Evolutionary conservation across 768 basidiomycete species (phyloP).

Genomic region (Pisolithus marmoratus): DNA sequence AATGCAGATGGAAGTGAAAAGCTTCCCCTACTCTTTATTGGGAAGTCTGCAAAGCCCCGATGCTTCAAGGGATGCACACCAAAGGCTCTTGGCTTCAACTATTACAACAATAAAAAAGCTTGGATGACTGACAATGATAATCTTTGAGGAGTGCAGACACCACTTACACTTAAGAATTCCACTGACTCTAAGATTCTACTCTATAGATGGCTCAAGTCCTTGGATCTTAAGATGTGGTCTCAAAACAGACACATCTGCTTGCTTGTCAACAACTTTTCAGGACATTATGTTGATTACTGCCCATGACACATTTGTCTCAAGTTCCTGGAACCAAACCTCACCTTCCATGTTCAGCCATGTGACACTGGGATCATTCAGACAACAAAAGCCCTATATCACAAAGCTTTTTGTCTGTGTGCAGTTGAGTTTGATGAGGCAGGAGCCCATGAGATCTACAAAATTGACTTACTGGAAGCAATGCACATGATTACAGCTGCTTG

Average conservation of each 20-base stretch:
- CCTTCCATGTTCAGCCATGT: not conserved
- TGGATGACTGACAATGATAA: conserved; percentile 34
- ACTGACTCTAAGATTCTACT: not conserved
- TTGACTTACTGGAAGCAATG: conserved; percentile 26
- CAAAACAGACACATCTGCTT: conserved; percentile 8
- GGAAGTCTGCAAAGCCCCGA: not conserved
- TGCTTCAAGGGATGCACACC: not conserved
- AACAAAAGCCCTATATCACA: conserved; percentile 16
- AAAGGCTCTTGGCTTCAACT: not conserved
- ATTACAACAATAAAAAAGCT: conserved; percentile 9
- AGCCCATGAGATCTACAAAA: conserved; percentile 29
- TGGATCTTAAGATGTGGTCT: conserved; percentile 9
- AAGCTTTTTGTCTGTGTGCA: conserved; percentile 5
- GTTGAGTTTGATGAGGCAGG: conserved; percentile 29
- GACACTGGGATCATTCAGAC: conserved; percentile 12
- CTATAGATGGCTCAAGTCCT: conserved; percentile 19
- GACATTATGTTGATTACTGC: conserved; percentile 1
- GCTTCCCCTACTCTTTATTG: not conserved
- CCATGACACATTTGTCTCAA: conserved; percentile 1
- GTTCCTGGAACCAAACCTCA: not conserved
- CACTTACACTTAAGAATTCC: not conserved
- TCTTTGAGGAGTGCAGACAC: conserved; percentile 30
- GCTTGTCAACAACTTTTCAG: conserved; percentile 4
- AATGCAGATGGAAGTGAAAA: conserved; percentile 5
- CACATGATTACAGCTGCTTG: conserved; percentile 32